Percentiles rank a stretch among this genome's conserved stretches.
Conservation (phyloP, 345 rosid genomes). For the Melastoma malabathricum region DNA sequence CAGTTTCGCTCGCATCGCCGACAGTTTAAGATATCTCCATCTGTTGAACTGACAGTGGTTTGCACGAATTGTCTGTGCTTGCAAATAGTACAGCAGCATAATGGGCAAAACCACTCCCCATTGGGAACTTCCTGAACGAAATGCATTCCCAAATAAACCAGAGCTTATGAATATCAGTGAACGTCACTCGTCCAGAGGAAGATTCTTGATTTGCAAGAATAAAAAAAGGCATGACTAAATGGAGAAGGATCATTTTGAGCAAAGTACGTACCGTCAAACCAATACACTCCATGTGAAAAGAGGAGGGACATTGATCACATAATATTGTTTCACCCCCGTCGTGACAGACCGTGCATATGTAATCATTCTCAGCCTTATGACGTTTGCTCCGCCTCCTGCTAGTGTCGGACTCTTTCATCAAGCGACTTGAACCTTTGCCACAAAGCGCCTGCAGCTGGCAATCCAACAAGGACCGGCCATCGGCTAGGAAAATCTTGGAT, state of each 20-base stretch:
- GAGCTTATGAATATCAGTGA: neutral
- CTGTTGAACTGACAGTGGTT: slow-evolving; percentile 11
- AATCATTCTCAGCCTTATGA: slow-evolving; percentile 35
- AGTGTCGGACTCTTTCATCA: slow-evolving; percentile 8
- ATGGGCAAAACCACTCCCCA: slow-evolving; percentile 83
- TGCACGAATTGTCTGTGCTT: slow-evolving; percentile 18
- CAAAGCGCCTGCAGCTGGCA: slow-evolving; percentile 7
- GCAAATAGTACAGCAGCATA: slow-evolving; percentile 65
- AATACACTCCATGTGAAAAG: slow-evolving; percentile 63
- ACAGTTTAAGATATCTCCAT: slow-evolving; percentile 28
- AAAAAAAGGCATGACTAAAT: neutral
- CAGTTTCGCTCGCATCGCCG: slow-evolving; percentile 55
- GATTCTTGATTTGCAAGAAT: neutral
- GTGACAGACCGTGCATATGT: slow-evolving; percentile 60
- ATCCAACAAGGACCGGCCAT: slow-evolving; percentile 69
- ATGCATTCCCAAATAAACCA: slow-evolving; percentile 3
- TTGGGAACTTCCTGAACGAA: slow-evolving; percentile 43
- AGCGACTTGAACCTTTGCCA: slow-evolving; percentile 4
- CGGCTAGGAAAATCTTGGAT: slow-evolving; percentile 46
- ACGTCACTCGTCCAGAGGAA: neutral
- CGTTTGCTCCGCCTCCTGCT: slow-evolving; percentile 13
- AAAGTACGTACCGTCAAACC: slow-evolving; percentile 34
- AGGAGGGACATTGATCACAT: slow-evolving; percentile 78
- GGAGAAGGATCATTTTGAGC: no score
- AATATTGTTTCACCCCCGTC: slow-evolving; percentile 66